These are phyloP conservation scores for Phytophthora multivora DNA, from an alignment of 352 stramenopile species.

Conservation along the genomic window DNA sequence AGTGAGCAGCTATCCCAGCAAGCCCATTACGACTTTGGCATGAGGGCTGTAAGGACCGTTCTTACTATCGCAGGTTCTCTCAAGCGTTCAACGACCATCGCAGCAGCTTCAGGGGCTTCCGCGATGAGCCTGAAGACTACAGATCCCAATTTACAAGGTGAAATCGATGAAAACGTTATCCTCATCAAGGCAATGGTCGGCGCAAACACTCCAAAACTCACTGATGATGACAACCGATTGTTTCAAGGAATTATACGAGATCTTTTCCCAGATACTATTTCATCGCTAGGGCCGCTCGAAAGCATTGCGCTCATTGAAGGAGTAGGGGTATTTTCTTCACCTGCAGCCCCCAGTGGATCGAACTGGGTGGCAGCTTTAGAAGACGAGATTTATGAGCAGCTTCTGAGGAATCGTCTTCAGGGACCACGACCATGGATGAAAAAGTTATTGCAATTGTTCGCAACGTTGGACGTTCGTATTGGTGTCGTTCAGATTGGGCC, in stretches of 20 bases:
- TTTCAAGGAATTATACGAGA: slow-evolving; percentile 91
- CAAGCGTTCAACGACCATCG: slow-evolving; percentile 40
- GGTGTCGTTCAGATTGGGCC: slow-evolving; percentile 83
- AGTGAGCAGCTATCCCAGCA: slow-evolving; percentile 87
- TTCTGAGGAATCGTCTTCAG: slow-evolving; percentile 66
- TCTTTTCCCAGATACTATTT: slow-evolving; percentile 74
- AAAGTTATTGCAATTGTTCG: slow-evolving; percentile 93
- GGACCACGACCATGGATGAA: slow-evolving; percentile 71
- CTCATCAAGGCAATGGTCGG: slow-evolving; percentile 95
- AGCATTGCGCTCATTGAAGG: slow-evolving; percentile 25
- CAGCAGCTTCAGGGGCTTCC: background rate
- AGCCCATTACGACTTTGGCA: slow-evolving; percentile 89
- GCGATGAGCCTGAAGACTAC: slow-evolving; percentile 1
- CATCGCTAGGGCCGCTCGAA: slow-evolving; percentile 17
- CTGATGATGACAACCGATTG: slow-evolving; percentile 86
- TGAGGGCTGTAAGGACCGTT: slow-evolving; percentile 85
- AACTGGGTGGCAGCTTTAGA: slow-evolving; percentile 61
- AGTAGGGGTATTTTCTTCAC: slow-evolving; percentile 14
- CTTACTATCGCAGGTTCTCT: slow-evolving; percentile 77
- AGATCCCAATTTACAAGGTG: slow-evolving; percentile 8
- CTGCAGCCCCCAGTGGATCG: background rate
- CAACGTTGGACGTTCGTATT: slow-evolving; percentile 91
- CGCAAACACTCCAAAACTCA: slow-evolving; percentile 91
- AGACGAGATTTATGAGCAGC: slow-evolving; percentile 79
- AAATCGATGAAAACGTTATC: slow-evolving; percentile 66